Evolutionary conservation across 345 rosid species (phyloP).

Genomic region (Salix caprea): DNA sequence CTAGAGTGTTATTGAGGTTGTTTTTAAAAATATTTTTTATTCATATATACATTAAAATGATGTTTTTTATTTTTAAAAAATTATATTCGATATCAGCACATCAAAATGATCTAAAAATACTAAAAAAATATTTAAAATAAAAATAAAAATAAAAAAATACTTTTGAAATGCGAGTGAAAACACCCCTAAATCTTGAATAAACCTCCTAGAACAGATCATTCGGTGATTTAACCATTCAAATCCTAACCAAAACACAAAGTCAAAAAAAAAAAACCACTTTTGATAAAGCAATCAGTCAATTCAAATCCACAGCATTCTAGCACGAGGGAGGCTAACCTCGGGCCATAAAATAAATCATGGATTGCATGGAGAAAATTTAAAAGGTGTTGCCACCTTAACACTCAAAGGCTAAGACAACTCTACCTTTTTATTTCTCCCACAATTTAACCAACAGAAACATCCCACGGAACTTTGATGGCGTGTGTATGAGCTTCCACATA

Average conservation of each 20-base stretch:
- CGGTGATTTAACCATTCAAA: neutral
- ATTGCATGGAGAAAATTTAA: slow-evolving; percentile 2
- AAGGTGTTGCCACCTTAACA: slow-evolving; percentile 2
- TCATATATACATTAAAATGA: too few species aligned
- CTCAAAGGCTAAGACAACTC: neutral
- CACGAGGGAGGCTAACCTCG: neutral
- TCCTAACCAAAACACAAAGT: neutral
- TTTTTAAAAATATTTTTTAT: too few species aligned
- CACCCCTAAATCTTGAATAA: too few species aligned
- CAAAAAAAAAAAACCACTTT: neutral
- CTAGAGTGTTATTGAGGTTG: fast-evolving
- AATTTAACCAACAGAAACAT: too few species aligned
- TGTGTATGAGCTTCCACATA: neutral
- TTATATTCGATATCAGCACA: too few species aligned
- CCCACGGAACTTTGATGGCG: too few species aligned
- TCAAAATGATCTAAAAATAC: too few species aligned
- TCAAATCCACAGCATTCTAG: neutral
- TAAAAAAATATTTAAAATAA: too few species aligned
- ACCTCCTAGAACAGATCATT: too few species aligned
- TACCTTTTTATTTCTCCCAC: neutral
- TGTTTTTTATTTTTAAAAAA: too few species aligned
- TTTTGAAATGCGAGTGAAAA: too few species aligned
- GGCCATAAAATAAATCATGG: neutral
- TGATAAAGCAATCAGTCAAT: neutral
- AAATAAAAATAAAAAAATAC: too few species aligned